Percentiles rank a stretch among this genome's conserved stretches.
Evolutionary conservation across 495 filamentous ascomycete genomes (phyloP).

Genomic region (Talaromyces thailandensis): DNA sequence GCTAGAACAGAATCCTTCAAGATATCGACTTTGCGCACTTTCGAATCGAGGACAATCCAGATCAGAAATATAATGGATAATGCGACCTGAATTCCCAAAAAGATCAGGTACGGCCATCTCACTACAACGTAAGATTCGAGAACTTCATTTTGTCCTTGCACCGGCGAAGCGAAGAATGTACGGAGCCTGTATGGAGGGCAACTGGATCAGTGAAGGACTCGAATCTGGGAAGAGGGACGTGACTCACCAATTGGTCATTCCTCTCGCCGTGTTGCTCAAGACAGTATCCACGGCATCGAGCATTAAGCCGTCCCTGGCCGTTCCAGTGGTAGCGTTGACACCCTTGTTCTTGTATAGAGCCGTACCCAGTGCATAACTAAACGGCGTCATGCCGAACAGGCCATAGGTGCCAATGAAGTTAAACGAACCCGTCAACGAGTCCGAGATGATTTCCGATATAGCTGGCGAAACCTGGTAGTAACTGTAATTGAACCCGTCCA

Average conservation of each 20-base stretch:
- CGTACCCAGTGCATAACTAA: not conserved
- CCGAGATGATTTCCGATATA: no score
- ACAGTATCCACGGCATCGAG: not conserved
- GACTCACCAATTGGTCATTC: slow-evolving; percentile 1
- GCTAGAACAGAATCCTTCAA: slow-evolving; percentile 3
- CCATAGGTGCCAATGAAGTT: no score
- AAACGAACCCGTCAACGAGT: no score
- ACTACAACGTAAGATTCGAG: not conserved
- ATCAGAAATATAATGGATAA: slow-evolving; percentile 1
- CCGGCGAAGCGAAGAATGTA: not conserved
- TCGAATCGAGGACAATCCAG: slow-evolving; percentile 1
- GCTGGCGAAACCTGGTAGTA: no score
- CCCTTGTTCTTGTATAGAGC: not conserved
- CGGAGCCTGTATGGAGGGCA: not conserved
- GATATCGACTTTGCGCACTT: not conserved
- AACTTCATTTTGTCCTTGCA: not conserved
- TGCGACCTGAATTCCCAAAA: not conserved
- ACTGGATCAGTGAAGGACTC: not conserved
- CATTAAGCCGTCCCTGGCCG: not conserved
- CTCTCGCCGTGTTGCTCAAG: not conserved
- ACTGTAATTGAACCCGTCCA: no score
- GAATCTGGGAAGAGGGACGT: not conserved
- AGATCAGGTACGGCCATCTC: not conserved
- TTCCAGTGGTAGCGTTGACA: not conserved
- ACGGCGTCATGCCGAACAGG: slow-evolving; percentile 1